Base-by-base conservation (phyloP, 2,329 filamentous ascomycete genomes). In the Trichoderma hamatum region DNA sequence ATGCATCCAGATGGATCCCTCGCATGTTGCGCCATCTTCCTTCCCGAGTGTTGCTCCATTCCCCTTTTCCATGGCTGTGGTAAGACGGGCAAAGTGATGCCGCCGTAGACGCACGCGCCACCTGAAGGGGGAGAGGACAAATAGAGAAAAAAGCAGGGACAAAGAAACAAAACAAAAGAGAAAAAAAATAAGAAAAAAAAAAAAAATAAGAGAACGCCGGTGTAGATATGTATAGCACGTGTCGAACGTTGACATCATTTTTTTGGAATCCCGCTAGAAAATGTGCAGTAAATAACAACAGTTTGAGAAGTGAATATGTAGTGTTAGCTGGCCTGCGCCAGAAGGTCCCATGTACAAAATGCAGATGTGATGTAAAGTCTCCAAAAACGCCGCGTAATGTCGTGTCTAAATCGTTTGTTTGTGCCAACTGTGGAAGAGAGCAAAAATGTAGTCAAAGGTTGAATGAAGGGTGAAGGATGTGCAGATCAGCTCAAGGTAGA, bases 371-470 rank as follows among this genome's bases (percentile, higher is more conserved):
- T 54, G 39, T 58, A n/a, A 21, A 65, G 9, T 14, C 36, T 26
- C 19, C 39, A 51, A 61, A 43, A 60, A 67, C 65, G 65, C 65
- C 65, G 56, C 56, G 46, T 67, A 61, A 61, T 61, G 32, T 61
- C 65, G 56, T 67, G 46, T 60, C 32, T 60, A 55, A 59, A 46
- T 58, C 67, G 54, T 65, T 43, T 65, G 54, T 34, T 30, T 58
- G 52, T 14, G 43, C 52, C 59, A 55, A 46, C 34, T 36, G 28
- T 66, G 39, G 54, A 24, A 32, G 39, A n/a, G 28, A 55, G n/a
- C 19, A 64, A n/a, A 24, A 43, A 3, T 7, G 19, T 43, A 43
- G 32, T 49, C 10, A n/a, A 49, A 49, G 10, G n/a, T 10, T 49
- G n/a, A 19, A 43, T n/a, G 21, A 49, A 11, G 10, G 10, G 24